Percentiles rank a stretch among this genome's conserved stretches.
These are phyloP conservation scores for Pythium monospermum DNA, from an alignment of 352 stramenopile species.

Conservation along the genomic window DNA sequence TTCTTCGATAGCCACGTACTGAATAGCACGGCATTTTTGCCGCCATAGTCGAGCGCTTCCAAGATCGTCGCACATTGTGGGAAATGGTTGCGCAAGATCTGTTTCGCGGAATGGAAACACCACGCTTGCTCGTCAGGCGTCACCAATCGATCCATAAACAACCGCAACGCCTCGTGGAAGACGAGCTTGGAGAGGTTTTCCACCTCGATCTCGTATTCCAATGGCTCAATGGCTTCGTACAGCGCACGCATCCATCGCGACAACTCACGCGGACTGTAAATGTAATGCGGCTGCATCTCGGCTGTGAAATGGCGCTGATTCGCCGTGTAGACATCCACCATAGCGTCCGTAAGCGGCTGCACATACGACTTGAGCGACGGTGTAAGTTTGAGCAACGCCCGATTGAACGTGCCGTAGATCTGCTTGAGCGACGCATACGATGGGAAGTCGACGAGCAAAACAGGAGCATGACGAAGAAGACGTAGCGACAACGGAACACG, in stretches of 20 bases:
- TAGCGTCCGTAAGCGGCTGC: conserved; percentile 96
- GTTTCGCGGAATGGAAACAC: conserved; percentile 91
- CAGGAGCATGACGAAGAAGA: conserved; percentile 96
- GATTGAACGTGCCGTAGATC: conserved; percentile 99
- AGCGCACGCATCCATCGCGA: conserved; percentile 98
- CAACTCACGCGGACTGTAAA: conserved; percentile 99
- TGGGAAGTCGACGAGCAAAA: conserved; percentile 99
- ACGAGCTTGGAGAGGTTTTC: conserved; percentile 97
- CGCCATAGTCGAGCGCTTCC: conserved; percentile 62
- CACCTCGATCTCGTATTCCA: conserved; percentile 93
- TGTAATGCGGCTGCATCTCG: conserved; percentile 97
- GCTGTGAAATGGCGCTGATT: conserved; percentile 96
- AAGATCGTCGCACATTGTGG: conserved; percentile 71
- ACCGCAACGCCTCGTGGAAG: conserved; percentile 97
- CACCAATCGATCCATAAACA: conserved; percentile 99
- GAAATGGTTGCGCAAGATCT: conserved; percentile 78
- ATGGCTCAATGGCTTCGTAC: conserved; percentile 96
- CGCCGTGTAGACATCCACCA: conserved; percentile 98
- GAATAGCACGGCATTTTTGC: conserved; percentile 95
- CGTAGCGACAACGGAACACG: conserved; percentile 96
- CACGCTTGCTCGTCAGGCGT: conserved; percentile 94
- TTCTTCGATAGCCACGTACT: conserved; percentile 98
- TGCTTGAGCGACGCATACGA: conserved; percentile 94
- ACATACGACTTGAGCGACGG: conserved; percentile 96
- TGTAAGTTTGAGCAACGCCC: conserved; percentile 97